phyloP scores from a whole-genome alignment of 495 filamentous ascomycete species.

The Xylaria telfairii region DNA sequence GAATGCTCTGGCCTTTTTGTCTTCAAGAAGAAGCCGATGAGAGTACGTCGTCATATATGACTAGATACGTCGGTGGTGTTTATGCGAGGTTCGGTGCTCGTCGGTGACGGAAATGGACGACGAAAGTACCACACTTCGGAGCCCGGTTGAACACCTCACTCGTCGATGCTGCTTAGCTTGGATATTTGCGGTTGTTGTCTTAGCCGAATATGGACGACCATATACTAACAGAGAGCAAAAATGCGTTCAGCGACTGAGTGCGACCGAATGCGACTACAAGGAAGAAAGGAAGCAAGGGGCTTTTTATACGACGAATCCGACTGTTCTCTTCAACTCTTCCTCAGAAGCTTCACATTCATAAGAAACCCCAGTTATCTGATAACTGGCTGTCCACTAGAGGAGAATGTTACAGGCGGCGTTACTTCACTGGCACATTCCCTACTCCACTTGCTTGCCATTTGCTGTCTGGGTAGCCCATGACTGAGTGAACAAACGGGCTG shows the following conservation, averaged over 20 bases:
- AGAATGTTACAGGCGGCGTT: slow-evolving; percentile 17
- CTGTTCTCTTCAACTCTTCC: slow-evolving; percentile 8
- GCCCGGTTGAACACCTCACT: not conserved
- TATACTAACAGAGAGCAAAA: slow-evolving; percentile 4
- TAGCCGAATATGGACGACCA: slow-evolving; percentile 6
- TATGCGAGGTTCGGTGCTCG: slow-evolving; percentile 19
- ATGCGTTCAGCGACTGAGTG: slow-evolving; percentile 6
- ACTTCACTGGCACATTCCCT: slow-evolving; percentile 19
- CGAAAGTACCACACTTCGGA: slow-evolving; percentile 3
- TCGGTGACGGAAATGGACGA: slow-evolving; percentile 19
- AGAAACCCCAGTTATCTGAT: not conserved
- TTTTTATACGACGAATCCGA: slow-evolving; percentile 20
- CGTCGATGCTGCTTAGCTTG: not conserved
- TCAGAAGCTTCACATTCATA: slow-evolving; percentile 19
- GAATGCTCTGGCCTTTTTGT: slow-evolving; percentile 3
- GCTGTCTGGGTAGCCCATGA: slow-evolving; percentile 6
- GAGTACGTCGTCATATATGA: slow-evolving; percentile 19
- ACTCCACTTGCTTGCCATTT: slow-evolving; percentile 22
- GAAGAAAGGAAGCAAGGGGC: slow-evolving; percentile 6
- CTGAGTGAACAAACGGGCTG: slow-evolving; percentile 13
- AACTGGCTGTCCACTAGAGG: slow-evolving; percentile 3
- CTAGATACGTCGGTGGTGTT: slow-evolving; percentile 7
- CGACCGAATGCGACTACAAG: no score
- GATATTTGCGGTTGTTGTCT: slow-evolving; percentile 2
- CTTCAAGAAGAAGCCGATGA: slow-evolving; percentile 13